Conservation (phyloP, 352 stramenopile genomes). For the Pythium coloratum region DNA sequence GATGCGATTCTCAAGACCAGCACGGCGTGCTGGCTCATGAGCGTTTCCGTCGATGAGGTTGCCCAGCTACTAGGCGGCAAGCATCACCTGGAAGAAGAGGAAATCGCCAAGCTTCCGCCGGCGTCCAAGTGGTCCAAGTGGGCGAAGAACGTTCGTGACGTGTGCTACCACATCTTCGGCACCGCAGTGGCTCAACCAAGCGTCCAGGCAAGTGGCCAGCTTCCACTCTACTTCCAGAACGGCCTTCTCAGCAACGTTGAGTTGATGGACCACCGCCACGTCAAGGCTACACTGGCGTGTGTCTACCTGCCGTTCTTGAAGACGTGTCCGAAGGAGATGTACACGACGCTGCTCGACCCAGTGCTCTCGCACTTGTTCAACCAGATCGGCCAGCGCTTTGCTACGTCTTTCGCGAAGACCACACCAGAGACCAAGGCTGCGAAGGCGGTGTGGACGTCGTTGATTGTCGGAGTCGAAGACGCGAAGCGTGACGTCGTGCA, state of each 20-base stretch:
- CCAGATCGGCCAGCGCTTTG: constrained; percentile 60
- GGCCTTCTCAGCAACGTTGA: constrained; percentile 66
- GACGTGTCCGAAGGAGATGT: constrained; percentile 56
- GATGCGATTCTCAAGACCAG: constrained; percentile 54
- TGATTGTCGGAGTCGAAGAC: constrained; percentile 67
- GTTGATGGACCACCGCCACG: constrained; percentile 71
- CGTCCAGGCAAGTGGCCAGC: constrained; percentile 56
- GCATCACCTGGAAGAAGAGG: constrained; percentile 69
- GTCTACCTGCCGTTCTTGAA: constrained; percentile 77
- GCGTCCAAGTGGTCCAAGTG: constrained; percentile 72
- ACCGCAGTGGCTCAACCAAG: constrained; percentile 48
- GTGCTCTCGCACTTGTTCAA: constrained; percentile 51
- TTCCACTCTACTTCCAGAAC: constrained; percentile 46
- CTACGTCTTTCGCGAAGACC: constrained; percentile 38
- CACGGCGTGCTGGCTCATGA: constrained; percentile 64
- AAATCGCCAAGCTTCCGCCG: constrained; percentile 48
- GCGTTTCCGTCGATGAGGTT: constrained; percentile 72
- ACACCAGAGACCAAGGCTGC: constrained; percentile 27
- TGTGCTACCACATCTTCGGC: constrained; percentile 76
- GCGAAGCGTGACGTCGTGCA: constrained; percentile 65
- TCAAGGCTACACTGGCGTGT: constrained; percentile 67
- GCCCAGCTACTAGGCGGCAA: constrained; percentile 74
- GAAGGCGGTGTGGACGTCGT: constrained; percentile 45
- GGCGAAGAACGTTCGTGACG: constrained; percentile 80
- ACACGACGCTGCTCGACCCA: constrained; percentile 59